Conservation (phyloP, 2,329 filamentous ascomycete species). For the Fusarium sulawesiense region DNA sequence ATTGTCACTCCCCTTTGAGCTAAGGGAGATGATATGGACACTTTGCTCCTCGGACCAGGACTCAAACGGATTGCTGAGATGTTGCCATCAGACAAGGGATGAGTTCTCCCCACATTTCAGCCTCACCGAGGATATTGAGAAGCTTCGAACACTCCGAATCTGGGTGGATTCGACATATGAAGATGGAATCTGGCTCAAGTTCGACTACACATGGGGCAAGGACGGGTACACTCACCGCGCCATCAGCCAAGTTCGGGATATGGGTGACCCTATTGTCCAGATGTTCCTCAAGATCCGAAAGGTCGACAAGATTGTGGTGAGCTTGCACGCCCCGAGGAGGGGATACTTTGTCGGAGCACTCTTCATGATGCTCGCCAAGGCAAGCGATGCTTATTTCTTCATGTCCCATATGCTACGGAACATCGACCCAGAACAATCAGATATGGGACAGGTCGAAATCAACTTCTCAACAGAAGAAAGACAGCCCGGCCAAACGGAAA, state of each 20-base stretch:
- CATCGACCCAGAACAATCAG: not conserved
- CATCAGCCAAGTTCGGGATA: not conserved
- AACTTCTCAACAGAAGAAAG: slow-evolving; percentile 9
- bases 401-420: not conserved
- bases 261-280: slow-evolving; percentile 10
- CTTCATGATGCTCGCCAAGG: slow-evolving; percentile 31
- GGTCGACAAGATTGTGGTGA: not conserved
- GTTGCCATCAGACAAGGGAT: slow-evolving; percentile 10
- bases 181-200: slow-evolving; percentile 17
- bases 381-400: not conserved
- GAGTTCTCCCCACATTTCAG: slow-evolving; percentile 6
- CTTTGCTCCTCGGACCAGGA: not conserved
- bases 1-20: slow-evolving; percentile 15
- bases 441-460: slow-evolving; percentile 1
- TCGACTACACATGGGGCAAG: slow-evolving; percentile 16
- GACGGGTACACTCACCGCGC: not conserved
- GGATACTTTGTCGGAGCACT: slow-evolving; percentile 16
- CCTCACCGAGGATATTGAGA: not conserved
- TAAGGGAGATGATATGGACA: slow-evolving; percentile 22
- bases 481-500: slow-evolving; percentile 6
- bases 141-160: slow-evolving; percentile 1
- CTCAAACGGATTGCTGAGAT: slow-evolving; percentile 11
- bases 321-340: slow-evolving; percentile 10
- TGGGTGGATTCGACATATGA: slow-evolving; percentile 17
- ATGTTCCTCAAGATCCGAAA: not conserved